Conservation (phyloP, 2,329 filamentous ascomycete species). For the Byssothecium circinans region DNA sequence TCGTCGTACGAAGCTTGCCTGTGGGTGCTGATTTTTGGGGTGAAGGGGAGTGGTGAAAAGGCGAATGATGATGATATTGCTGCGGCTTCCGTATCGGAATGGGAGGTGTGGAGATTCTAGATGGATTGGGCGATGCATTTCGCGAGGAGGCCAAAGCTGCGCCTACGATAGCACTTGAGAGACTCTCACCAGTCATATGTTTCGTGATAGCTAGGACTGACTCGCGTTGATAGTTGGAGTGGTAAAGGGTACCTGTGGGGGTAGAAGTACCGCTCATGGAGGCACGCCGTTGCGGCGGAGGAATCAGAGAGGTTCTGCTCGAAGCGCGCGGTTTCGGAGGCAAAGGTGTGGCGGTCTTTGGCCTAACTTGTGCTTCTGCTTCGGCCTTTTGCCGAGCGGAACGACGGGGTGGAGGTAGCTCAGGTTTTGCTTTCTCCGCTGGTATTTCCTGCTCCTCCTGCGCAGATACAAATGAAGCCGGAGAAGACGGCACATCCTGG, state of each 20-base stretch:
- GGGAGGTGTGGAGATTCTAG: conserved; percentile 40
- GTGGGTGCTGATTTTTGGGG: conserved; percentile 43
- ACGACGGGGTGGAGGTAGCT: conserved; percentile 41
- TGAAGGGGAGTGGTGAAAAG: conserved; percentile 45
- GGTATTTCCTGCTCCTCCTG: conserved; percentile 29
- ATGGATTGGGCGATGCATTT: conserved; percentile 43
- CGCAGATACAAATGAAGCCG: conserved; percentile 40
- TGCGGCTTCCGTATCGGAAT: conserved; percentile 47
- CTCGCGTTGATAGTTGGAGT: conserved; percentile 45
- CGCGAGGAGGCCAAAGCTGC: conserved; percentile 70
- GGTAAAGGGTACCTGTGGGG: conserved; percentile 29
- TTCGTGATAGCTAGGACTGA: conserved; percentile 45
- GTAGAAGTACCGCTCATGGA: conserved; percentile 24
- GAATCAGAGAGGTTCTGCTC: conserved; percentile 28
- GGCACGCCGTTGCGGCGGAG: conserved; percentile 22
- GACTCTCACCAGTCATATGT: conserved; percentile 62
- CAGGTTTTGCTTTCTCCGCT: conserved; percentile 31
- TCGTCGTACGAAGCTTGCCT: conserved; percentile 64
- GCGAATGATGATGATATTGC: conserved; percentile 40
- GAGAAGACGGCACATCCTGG: conserved; percentile 30
- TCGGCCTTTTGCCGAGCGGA: conserved; percentile 16
- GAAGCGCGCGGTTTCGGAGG: conserved; percentile 36
- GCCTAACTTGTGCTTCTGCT: conserved; percentile 2
- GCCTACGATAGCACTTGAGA: conserved; percentile 75
- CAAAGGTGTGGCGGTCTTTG: conserved; percentile 21